Evolutionary conservation across 1,139 yeast species (phyloP), one percentile per base, ranked within the genome.

Genomic region (Diutina sp.): DNA sequence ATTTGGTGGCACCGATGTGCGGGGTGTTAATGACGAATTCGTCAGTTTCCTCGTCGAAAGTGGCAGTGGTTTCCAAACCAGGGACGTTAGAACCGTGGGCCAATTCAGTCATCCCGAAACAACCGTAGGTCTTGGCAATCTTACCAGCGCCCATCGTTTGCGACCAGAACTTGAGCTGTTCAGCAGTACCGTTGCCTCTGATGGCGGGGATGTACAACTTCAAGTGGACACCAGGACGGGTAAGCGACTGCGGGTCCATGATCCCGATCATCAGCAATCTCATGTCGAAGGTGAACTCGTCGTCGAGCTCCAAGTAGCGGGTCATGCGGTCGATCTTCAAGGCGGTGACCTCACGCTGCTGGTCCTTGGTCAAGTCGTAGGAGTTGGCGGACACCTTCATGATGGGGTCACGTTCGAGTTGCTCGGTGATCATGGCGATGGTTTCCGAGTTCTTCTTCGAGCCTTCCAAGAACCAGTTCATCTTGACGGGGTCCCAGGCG

Each of bases 21-120:
- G 97, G 97, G 29, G 97, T 90, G 68, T 88, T 83, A 62, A 90
- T 83, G 57, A 80, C 70, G 63, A 90, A 88, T 60, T 84, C 82
- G 65, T 88, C 90, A 38, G 77, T 78, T 35, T 71, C 73, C 54
- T 76, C 74, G 67, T 89, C 87, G 67, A 79, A 90, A 55, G 87
- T 85, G 25, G 97, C 96, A 38, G 91, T 87, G n/a, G 97, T 90
- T 71, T 90, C 96, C 61, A 90, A 76, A 53, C 89, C 95, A 14
- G 96, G 96, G 46, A 90, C 97, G 66, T 90, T 90, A 45, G 96
- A 88, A 51, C 97, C 97, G 67, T 90, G 97, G 12, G 90, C 96
- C 67, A 90, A 73, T 72, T 90, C 97, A 28, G 97, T 90, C 97
- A 90, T 90, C 57, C 89, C 90, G 69, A 90, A 90, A 72, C 97